Evolutionary conservation across 2,329 filamentous ascomycete species (phyloP).

Genomic region (Pestalotiopsis fici): DNA sequence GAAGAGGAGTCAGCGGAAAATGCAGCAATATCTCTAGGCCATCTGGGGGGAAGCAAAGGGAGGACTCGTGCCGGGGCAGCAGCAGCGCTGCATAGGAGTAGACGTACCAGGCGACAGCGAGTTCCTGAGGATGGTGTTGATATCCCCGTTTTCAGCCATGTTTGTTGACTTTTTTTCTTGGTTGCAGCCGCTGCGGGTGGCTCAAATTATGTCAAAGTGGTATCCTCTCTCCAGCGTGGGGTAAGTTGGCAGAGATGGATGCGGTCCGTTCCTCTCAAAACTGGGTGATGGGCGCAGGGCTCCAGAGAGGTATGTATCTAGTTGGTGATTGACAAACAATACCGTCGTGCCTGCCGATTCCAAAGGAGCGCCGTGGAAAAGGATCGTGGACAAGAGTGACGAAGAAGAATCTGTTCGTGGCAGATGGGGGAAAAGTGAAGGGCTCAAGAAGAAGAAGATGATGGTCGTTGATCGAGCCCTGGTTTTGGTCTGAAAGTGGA

Average conservation of each 20-base stretch:
- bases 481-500: conserved; percentile 4
- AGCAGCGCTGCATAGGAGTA: conserved; percentile 8
- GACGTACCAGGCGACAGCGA: conserved; percentile 89
- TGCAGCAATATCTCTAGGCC: not conserved
- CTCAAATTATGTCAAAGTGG: not conserved
- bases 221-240: not conserved
- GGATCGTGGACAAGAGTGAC: not conserved
- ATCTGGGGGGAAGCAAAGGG: not conserved
- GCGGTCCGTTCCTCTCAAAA: not conserved
- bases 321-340: not conserved
- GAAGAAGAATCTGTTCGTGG: not conserved
- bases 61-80: conserved; percentile 2
- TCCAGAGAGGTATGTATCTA: not conserved
- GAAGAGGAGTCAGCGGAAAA: conserved; percentile 16
- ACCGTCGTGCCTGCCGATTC: not conserved
- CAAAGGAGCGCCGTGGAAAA: not conserved
- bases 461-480: conserved; percentile 7
- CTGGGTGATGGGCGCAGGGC: not conserved
- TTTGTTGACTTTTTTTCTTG: conserved; percentile 46
- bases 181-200: conserved; percentile 15
- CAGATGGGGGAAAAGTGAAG: not conserved
- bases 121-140: conserved; percentile 96
- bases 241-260: not conserved
- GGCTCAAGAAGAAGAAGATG: conserved; percentile 1
- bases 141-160: conserved; percentile 77